Evolutionary conservation across 2,329 filamentous ascomycete species (phyloP).

Genomic region (Pleurostoma richardsiae): DNA sequence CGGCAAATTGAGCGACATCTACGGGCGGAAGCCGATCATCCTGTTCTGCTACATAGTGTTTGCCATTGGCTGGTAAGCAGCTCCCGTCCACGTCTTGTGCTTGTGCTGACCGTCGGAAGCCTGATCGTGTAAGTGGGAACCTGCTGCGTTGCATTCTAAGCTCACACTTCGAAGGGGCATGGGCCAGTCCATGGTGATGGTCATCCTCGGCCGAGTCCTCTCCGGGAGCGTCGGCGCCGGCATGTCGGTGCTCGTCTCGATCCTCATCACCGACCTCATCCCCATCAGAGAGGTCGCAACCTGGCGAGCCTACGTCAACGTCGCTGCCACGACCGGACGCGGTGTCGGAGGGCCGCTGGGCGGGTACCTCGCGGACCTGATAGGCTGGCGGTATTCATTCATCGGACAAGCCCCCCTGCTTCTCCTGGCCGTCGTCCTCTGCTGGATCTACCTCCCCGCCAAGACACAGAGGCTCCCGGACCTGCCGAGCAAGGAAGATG

Average conservation of each 20-base stretch:
- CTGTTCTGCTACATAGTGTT: constrained; percentile 46
- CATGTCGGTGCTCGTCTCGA: constrained; percentile 42
- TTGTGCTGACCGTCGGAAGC: background rate
- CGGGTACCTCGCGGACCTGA: constrained; percentile 54
- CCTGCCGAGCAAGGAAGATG: constrained; percentile 8
- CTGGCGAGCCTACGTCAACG: constrained; percentile 49
- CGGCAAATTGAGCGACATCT: constrained; percentile 53
- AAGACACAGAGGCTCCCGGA: constrained; percentile 3
- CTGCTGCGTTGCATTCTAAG: background rate
- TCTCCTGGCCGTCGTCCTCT: constrained; percentile 37
- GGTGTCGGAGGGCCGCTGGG: constrained; percentile 51
- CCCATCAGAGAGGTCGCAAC: constrained; percentile 46
- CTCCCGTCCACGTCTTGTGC: background rate
- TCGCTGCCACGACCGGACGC: constrained; percentile 44
- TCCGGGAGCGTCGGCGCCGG: constrained; percentile 47
- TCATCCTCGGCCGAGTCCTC: constrained; percentile 45
- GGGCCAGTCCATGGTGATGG: constrained; percentile 38
- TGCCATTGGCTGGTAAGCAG: constrained; percentile 38
- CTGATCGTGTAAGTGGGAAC: constrained; percentile 21
- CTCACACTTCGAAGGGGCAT: constrained; percentile 27
- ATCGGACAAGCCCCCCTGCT: constrained; percentile 52
- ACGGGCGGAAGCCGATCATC: constrained; percentile 47
- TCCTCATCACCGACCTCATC: constrained; percentile 49
- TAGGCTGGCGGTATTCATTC: constrained; percentile 66
- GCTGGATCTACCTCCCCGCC: constrained; percentile 27